Evolutionary conservation across 805 yeast genomes (phyloP).

Genomic region (Saccharomyces mikatae): DNA sequence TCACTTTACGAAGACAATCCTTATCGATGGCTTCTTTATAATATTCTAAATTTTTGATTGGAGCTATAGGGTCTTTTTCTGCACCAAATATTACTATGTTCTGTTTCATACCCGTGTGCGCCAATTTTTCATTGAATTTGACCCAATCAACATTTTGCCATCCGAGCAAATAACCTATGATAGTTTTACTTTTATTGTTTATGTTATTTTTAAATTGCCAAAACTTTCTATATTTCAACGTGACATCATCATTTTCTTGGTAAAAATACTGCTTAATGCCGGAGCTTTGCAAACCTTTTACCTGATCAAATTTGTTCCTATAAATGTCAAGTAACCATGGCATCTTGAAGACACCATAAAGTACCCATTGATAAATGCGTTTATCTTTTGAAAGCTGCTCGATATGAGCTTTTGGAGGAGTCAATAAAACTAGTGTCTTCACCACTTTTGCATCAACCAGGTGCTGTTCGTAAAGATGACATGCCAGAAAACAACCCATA

Average conservation of each 20-base stretch:
- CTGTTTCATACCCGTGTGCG: background rate
- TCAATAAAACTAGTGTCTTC: slow-evolving; percentile 34
- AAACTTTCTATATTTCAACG: slow-evolving; percentile 16
- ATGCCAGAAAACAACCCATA: slow-evolving; percentile 55
- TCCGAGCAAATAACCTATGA: slow-evolving; percentile 25
- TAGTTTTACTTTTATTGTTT: slow-evolving; percentile 22
- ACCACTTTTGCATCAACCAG: slow-evolving; percentile 8
- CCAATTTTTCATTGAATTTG: slow-evolving; percentile 1
- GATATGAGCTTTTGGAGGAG: slow-evolving; percentile 39
- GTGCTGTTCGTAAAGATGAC: slow-evolving; percentile 36
- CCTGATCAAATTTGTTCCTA: slow-evolving; percentile 25
- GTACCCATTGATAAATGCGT: slow-evolving; percentile 8
- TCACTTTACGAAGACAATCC: slow-evolving; percentile 1
- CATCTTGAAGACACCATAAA: slow-evolving; percentile 10
- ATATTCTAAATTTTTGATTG: slow-evolving; percentile 7
- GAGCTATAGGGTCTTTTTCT: slow-evolving; percentile 20
- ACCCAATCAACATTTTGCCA: slow-evolving; percentile 26
- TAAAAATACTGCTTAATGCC: slow-evolving; percentile 25
- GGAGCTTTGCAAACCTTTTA: slow-evolving; percentile 25
- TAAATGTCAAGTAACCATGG: slow-evolving; percentile 26
- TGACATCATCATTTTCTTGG: slow-evolving; percentile 7
- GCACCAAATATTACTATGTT: slow-evolving; percentile 17
- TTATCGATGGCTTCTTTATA: slow-evolving; percentile 5
- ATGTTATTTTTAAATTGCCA: slow-evolving; percentile 27
- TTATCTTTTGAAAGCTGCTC: slow-evolving; percentile 12